A percentile compares a stretch with the other conserved stretches of the same genome.
These are phyloP conservation scores for Jatropha podagrica DNA, from an alignment of 441 rosid genomes.

Conservation along the genomic window DNA sequence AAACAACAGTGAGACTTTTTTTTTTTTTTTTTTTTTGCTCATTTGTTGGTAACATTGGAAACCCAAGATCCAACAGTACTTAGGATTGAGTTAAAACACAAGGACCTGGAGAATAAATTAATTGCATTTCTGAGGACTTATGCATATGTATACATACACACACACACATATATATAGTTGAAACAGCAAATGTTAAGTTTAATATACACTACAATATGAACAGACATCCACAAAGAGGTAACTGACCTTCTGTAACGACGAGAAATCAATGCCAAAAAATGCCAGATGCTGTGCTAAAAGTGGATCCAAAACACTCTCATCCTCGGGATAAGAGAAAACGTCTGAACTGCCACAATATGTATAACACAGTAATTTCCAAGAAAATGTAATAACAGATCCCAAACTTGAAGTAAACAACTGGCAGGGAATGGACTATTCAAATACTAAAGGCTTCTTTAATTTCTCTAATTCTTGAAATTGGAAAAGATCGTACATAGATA, in stretches of 20 bases:
- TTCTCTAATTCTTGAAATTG: constrained; percentile 4
- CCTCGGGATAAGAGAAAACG: constrained; percentile 95
- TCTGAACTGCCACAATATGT: constrained; percentile 88
- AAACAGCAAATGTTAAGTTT: background rate
- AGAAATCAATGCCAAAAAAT: constrained; percentile 95
- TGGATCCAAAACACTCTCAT: constrained; percentile 87
- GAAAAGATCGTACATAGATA: background rate
- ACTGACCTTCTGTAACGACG: constrained; percentile 88
- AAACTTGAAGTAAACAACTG: background rate
- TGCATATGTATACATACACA: background rate
- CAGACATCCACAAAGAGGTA: constrained; percentile 11
- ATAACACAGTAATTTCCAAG: constrained; percentile 39
- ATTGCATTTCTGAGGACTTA: too few relatives aligned
- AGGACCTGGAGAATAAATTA: too few relatives aligned
- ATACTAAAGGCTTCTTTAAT: background rate
- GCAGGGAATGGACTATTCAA: background rate
- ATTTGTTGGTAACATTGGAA: background rate
- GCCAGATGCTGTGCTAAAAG: constrained; percentile 89
- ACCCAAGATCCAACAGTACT: background rate
- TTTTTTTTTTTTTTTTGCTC: background rate
- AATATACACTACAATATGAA: constrained; percentile 14
- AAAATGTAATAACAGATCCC: constrained; percentile 2
- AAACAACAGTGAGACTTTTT: background rate
- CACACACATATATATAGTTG: background rate
- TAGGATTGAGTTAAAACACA: too few relatives aligned